These are phyloP conservation scores for slime mould (Dictyostelium discoideum) DNA, from an alignment of 78 protist species.

Conservation along the genomic window DNA sequence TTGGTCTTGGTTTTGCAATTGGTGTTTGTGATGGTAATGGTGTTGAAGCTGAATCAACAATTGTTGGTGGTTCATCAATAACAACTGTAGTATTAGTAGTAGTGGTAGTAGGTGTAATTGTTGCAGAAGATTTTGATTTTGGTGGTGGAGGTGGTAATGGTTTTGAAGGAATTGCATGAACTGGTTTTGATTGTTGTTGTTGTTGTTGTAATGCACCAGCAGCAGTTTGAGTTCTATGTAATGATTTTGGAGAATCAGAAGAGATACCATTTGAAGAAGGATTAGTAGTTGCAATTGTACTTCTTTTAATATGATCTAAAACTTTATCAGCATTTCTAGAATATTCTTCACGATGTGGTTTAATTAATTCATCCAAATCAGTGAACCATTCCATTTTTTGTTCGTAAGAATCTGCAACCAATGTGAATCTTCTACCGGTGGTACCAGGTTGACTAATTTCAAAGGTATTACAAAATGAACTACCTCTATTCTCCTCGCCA, in stretches of 20 bases:
- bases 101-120: neutral
- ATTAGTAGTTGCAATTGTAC: constrained; percentile 30
- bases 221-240: constrained; percentile 40
- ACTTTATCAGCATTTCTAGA: constrained; percentile 40
- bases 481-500: constrained; percentile 17
- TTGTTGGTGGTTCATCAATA: neutral
- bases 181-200: neutral
- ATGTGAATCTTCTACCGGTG: constrained; percentile 55
- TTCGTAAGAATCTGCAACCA: constrained; percentile 47
- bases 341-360: constrained; percentile 45
- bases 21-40: neutral
- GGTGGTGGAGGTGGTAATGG: constrained; percentile 79
- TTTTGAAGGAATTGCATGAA: constrained; percentile 40
- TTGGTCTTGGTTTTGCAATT: neutral
- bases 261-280: constrained; percentile 5
- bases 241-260: constrained; percentile 46
- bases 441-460: constrained; percentile 53
- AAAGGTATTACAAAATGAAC: constrained; percentile 37
- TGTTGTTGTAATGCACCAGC: neutral
- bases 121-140: neutral
- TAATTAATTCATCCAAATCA: constrained; percentile 34
- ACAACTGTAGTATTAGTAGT: neutral
- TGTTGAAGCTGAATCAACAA: neutral
- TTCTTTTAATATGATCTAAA: constrained; percentile 32
- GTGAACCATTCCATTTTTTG: constrained; percentile 79